Base-by-base conservation (phyloP, 352 stramenopile species). In the Phytophthora pinifolia region DNA sequence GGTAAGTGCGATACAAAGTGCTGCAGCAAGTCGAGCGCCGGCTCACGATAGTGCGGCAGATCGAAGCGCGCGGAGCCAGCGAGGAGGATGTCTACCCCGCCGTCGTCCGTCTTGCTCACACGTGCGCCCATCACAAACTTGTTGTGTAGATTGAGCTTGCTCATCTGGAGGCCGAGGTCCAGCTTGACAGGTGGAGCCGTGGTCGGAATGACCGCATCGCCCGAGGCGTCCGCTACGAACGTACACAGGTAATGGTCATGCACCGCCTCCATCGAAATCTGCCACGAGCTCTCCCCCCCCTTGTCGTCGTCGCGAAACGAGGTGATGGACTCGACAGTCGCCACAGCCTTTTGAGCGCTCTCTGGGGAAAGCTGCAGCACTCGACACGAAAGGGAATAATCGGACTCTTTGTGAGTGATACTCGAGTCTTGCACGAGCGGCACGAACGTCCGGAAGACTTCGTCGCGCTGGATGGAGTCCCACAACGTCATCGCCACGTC, bases 391-490 rank as follows among this genome's bases (percentile, higher is more conserved):
- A 79, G 42, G 4, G 63, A 73, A n/a, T 38, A 54, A 4, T 72
- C 46, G 3, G 48, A 46, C 15, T 62, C 47, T 37, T 79, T 62
- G 18, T 74, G 61, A 0, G 70, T 65, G 7, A 70, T 39, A 12
- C 62, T 67, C 1, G 70, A 78, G 20, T 88, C 78, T 30, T 79
- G 70, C 13, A 89, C 58, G 3, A 83, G 35, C 3, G 78, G 75
- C 6, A 76, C 47, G 43, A 88, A 91, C 0, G 74, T 85, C 12
- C 76, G 78, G 9, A 87, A 54, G 6, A 91, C 69, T 54, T 89
- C 78, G 33, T 91, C 81, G 4, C 55, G 51, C 47, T 84, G 67
- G 2, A 88, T 25, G 5, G 70, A 76, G 12, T 58, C 59, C 78
- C 78, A 89, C 12, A 91, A 27, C 12, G 72, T 67, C 5, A 48